phyloP scores from a whole-genome alignment of 139 green algal species.

The Coelastrella sp. region DNA sequence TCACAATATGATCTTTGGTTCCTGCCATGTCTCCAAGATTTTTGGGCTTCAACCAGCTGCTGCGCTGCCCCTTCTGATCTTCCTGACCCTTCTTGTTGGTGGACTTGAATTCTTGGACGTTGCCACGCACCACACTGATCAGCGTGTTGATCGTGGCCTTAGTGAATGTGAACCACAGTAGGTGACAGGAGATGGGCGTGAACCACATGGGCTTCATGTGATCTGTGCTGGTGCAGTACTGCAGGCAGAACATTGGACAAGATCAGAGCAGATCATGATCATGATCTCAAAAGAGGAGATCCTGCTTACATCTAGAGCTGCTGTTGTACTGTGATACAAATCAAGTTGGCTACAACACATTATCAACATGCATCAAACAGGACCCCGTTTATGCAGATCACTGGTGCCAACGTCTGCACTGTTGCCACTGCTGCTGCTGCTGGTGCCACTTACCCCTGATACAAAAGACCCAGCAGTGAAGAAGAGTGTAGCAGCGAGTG shows the following conservation, averaged over 20 bases:
- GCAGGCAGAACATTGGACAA: neutral
- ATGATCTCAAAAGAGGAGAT: too few species aligned
- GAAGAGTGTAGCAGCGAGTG: conserved; percentile 51
- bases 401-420: too few species aligned
- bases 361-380: too few species aligned
- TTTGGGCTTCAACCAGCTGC: neutral
- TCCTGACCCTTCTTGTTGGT: conserved; percentile 52
- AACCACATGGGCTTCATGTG: conserved; percentile 54
- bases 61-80: neutral
- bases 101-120: conserved; percentile 42
- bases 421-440: neutral
- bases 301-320: neutral
- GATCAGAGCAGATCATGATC: too few species aligned
- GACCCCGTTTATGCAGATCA: too few species aligned
- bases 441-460: conserved; percentile 7
- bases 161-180: conserved; percentile 55
- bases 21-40: conserved; percentile 50
- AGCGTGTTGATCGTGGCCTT: conserved; percentile 47
- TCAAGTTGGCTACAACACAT: too few species aligned
- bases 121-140: neutral
- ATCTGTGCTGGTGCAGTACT: conserved; percentile 43
- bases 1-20: conserved; percentile 40
- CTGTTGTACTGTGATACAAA: neutral
- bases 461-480: conserved; percentile 15
- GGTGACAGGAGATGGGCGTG: conserved; percentile 44